phyloP scores from a whole-genome alignment of 2,329 filamentous ascomycete species.

The Talaromyces islandicus region DNA sequence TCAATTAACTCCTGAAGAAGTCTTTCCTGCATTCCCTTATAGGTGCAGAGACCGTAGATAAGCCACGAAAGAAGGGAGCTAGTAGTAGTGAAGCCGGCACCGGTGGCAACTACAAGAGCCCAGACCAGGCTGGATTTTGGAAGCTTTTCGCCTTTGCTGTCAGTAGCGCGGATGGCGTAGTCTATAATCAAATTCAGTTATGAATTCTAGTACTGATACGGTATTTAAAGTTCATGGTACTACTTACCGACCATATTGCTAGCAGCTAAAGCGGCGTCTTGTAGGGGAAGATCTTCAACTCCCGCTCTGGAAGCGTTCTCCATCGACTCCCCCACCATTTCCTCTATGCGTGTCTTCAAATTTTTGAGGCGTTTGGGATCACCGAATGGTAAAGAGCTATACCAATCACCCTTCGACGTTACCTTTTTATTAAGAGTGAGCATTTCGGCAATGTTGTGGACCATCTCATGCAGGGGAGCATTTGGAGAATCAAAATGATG shows the following conservation, averaged over 20 bases:
- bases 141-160: conserved; percentile 4
- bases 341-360: neutral
- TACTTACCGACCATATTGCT: conserved; percentile 34
- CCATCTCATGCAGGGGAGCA: conserved; percentile 47
- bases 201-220: too few relatives aligned
- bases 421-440: conserved; percentile 57
- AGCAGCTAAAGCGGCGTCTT: conserved; percentile 40
- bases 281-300: conserved; percentile 24
- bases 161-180: neutral
- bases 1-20: conserved; percentile 55
- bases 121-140: neutral
- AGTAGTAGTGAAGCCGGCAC: conserved; percentile 57
- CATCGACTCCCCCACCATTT: neutral
- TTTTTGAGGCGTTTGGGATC: conserved; percentile 23
- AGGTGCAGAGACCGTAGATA: conserved; percentile 48
- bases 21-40: conserved; percentile 51
- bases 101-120: conserved; percentile 45
- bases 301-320: conserved; percentile 24
- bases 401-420: conserved; percentile 51
- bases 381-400: conserved; percentile 52
- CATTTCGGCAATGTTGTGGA: conserved; percentile 44
- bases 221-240: too few relatives aligned
- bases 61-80: conserved; percentile 55
- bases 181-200: conserved; percentile 21
- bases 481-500: conserved; percentile 40